Percentiles rank a stretch among this genome's conserved stretches.
Evolutionary conservation across 805 yeast species (phyloP).

Genomic region (Schwanniomyces polymorphus): DNA sequence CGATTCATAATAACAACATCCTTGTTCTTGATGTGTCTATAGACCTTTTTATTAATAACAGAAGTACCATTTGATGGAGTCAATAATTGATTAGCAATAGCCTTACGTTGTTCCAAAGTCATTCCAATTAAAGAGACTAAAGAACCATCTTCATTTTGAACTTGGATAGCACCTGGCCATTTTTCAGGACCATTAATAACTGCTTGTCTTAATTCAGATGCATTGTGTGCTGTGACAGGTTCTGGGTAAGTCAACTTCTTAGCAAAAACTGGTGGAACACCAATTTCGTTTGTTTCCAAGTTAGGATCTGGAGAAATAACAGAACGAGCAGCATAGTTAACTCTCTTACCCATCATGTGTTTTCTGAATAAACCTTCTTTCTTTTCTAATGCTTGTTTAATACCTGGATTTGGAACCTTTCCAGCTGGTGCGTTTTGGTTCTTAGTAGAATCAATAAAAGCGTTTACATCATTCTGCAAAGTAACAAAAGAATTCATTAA

Average conservation of each 20-base stretch:
- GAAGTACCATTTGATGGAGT: slow-evolving; percentile 74
- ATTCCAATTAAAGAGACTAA: slow-evolving; percentile 80
- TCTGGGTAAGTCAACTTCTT: slow-evolving; percentile 95
- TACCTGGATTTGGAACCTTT: slow-evolving; percentile 84
- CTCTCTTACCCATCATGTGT: slow-evolving; percentile 99
- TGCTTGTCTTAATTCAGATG: slow-evolving; percentile 86
- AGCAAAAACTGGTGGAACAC: slow-evolving; percentile 99
- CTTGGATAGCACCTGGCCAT: slow-evolving; percentile 99
- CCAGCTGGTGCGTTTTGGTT: slow-evolving; percentile 71
- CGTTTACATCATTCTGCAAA: slow-evolving; percentile 91
- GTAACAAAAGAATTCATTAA: slow-evolving; percentile 96
- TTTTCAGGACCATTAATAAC: slow-evolving; percentile 96
- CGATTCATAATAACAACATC: slow-evolving; percentile 98
- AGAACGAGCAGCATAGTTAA: slow-evolving; percentile 97
- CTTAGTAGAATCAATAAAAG: slow-evolving; percentile 88
- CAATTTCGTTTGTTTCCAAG: slow-evolving; percentile 96
- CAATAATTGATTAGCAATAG: slow-evolving; percentile 88
- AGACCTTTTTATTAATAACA: slow-evolving; percentile 86
- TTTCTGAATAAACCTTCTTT: slow-evolving; percentile 98
- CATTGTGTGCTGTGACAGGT: slow-evolving; percentile 92
- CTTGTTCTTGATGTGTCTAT: slow-evolving; percentile 89
- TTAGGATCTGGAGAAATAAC: slow-evolving; percentile 99
- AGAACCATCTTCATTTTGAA: slow-evolving; percentile 93
- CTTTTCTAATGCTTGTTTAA: slow-evolving; percentile 96
- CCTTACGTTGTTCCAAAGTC: slow-evolving; percentile 92